Evolutionary conservation across 805 yeast genomes (phyloP), one percentile per base, ranked within the genome.

Genomic region (Cyberlindnera xylosilytica): DNA sequence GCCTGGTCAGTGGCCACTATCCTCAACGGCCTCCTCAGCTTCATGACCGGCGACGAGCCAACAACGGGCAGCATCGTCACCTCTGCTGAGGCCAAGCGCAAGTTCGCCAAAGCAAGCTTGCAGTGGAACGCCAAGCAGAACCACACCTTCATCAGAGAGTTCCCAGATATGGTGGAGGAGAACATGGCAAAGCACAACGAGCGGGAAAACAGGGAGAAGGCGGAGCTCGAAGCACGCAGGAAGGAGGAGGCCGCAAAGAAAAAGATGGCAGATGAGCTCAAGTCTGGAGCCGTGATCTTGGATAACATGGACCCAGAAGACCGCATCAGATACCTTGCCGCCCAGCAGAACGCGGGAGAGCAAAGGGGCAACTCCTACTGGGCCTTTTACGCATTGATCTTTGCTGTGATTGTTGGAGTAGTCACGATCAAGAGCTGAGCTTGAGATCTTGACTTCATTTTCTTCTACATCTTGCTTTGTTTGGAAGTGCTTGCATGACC

Each of bases 1-100:
- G 88, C 95, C 6, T 90, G 97, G 97, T 80, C 89, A 34, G 97
- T 90, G 20, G 72, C 87, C 26, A 89, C 97, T 0, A 90, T 90
- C 17, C 70, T 90, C 53, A 86, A 81, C 10, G 98, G 97, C 0
- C 68, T 90, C 28, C 68, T 90, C 51, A 87, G 96, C 60, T 90
- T 90, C 57, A 90, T 90, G 98, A 87, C 95, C 1, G 83, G 93
- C 9, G 77, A 78, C 45, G 97, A 90, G 52, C 66, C 75, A 20
- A 87, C 97, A 2, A 83, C 96, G 0, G 97, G 97, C 0, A 80
- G 91, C 8, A 78, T 89, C 11, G 68, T 64, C 8, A 78, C 96
- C 1, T 73, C 83, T 10, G 84, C 76, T 15, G 67, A 64, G 15
- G 74, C 74, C 20, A 83, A 81, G 68, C 66, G 65, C 24, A 65